Base-by-base conservation (phyloP, 2,329 filamentous ascomycete genomes). In the Akanthomyces uredinophilus region DNA sequence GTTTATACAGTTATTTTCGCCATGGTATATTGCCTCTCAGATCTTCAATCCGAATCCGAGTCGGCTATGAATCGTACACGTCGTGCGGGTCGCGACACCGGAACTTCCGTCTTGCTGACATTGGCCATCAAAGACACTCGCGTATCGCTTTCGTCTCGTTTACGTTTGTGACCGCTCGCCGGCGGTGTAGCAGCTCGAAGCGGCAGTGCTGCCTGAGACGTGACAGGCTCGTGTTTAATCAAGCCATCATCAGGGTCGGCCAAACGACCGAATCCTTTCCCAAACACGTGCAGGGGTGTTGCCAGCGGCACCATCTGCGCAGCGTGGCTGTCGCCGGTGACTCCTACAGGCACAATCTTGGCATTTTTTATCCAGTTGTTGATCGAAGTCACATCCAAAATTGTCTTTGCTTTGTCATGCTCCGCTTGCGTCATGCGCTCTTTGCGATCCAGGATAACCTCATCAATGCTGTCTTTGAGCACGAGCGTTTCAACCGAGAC, bases 401-500 rank as follows among this genome's bases (percentile, higher is more conserved):
- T 79, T 5, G 77, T 79, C 67, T 82, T 85, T 65, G 81, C 79
- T 59, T 77, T 78, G 52, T 79, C 77, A 64, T 86, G 83, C 67
- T 87, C 85, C 2, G 82, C 81, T 62, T 86, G 85, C 0, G 88
- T 90, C 90, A 96, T 94, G 39, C 86, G 81, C 66, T 86, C 83
- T 50, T 90, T 82, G 5, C 91, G 84, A 63, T 88, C 81, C 5
- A 96, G 79, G 69, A 98, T 94, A 18, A 88, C 84, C 72, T 97
- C 91, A 70, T 97, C 94, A 11, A 97, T 84, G 11, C 90, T 96
- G 62, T 86, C 87, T 60, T 83, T 84, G 6, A 97, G 77, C 1
- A 97, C 88, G 1, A 97, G 77, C 0, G 92, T 97, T 75, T 97
- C 92, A 0, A 96, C 93, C 10, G 85, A 86, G 0, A 97, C 93